Evolutionary conservation across 2,329 filamentous ascomycete genomes (phyloP).

Genomic region (Sarocladium kiliense): DNA sequence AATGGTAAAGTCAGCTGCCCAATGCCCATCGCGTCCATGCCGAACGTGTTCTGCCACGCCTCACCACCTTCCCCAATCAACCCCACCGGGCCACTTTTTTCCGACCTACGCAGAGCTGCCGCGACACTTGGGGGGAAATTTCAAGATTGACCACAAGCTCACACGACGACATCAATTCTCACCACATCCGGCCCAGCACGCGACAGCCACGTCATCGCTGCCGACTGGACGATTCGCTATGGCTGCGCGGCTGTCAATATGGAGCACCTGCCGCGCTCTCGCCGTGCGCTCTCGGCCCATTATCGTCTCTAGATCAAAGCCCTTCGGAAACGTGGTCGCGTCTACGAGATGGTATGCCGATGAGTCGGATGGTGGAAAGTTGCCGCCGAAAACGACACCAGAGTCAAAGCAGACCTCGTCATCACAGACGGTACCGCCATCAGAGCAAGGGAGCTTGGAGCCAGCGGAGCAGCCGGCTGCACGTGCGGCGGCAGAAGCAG

Average conservation of each 20-base stretch:
- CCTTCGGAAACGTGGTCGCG: slow-evolving; percentile 16
- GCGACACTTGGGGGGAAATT: slow-evolving; percentile 2
- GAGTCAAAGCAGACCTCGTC: neutral
- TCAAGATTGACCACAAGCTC: slow-evolving; percentile 2
- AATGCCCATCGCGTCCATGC: no score
- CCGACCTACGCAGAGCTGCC: neutral
- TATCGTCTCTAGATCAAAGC: slow-evolving; percentile 17
- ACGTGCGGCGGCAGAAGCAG: slow-evolving; percentile 6
- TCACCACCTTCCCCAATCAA: neutral
- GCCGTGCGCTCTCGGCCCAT: slow-evolving; percentile 30
- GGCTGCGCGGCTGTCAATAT: slow-evolving; percentile 50
- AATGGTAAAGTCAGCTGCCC: no score
- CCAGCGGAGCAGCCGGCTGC: neutral
- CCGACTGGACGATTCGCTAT: slow-evolving; percentile 28
- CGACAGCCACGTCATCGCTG: neutral
- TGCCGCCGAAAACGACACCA: neutral
- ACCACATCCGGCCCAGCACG: neutral
- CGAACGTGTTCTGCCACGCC: neutral
- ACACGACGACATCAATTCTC: neutral
- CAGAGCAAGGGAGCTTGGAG: slow-evolving; percentile 1
- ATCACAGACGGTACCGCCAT: neutral
- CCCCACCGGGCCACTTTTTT: slow-evolving; percentile 6
- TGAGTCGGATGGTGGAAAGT: slow-evolving; percentile 12
- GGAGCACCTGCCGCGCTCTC: slow-evolving; percentile 36
- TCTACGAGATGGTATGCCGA: slow-evolving; percentile 20